Evolutionary conservation across 1,284 basidiomycete genomes (phyloP).

Genomic region (Puccinia coronata): DNA sequence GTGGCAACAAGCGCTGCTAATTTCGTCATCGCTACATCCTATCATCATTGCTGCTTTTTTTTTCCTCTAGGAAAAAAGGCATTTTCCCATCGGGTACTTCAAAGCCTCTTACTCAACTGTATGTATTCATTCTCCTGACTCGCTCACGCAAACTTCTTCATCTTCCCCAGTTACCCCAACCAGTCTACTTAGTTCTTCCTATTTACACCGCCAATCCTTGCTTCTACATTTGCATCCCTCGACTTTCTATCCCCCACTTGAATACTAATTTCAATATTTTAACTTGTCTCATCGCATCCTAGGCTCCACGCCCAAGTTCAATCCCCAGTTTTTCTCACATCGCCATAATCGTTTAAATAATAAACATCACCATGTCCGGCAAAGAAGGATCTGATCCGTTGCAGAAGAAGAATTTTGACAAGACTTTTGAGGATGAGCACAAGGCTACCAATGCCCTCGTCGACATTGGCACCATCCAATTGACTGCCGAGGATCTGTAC

Average conservation of each 20-base stretch:
- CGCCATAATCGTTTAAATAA: not conserved
- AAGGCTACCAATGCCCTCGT: slow-evolving; percentile 58
- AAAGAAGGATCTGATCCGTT: slow-evolving; percentile 21
- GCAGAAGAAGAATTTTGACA: slow-evolving; percentile 42
- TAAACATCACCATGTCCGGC: not conserved
- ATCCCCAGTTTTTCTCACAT: not conserved
- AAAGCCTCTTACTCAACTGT: not conserved
- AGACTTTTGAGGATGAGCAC: slow-evolving; percentile 49
- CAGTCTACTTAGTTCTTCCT: too few relatives aligned
- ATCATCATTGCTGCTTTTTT: not conserved
- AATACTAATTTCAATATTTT: too few relatives aligned
- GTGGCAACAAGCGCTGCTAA: not conserved
- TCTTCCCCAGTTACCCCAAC: too few relatives aligned
- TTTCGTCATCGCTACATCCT: not conserved
- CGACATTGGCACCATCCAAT: slow-evolving; percentile 67
- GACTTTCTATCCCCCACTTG: too few relatives aligned
- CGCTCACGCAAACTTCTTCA: not conserved
- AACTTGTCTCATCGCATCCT: not conserved
- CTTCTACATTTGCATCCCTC: too few relatives aligned
- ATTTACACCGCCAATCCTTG: too few relatives aligned
- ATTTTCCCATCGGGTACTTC: too few relatives aligned
- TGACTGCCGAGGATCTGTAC: slow-evolving; percentile 91
- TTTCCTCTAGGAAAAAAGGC: not conserved
- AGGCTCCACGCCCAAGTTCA: not conserved
- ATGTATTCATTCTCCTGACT: not conserved